Evolutionary conservation across 768 basidiomycete genomes (phyloP).

Genomic region (Auriscalpium vulgare): DNA sequence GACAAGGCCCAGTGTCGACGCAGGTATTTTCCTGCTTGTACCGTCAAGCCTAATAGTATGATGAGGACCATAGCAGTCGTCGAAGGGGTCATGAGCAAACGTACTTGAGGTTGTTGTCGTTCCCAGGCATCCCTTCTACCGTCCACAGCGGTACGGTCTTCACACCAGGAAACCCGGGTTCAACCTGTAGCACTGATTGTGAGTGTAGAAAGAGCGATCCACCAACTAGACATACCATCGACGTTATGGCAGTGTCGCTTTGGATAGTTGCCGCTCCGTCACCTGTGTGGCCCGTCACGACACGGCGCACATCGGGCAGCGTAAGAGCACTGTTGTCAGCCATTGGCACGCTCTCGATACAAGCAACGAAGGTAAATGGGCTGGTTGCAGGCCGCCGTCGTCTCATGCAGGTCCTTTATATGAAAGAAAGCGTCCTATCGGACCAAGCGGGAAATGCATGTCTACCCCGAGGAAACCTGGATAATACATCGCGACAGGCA

Average conservation of each 20-base stretch:
- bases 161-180: constrained; percentile 25
- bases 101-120: constrained; percentile 45
- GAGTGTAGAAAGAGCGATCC: neutral
- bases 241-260: constrained; percentile 24
- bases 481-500: too few species aligned
- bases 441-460: too few species aligned
- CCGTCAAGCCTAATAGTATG: constrained; percentile 39
- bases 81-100: neutral
- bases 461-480: too few species aligned
- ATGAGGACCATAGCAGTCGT: neutral
- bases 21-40: constrained; percentile 29
- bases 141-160: constrained; percentile 38
- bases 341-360: neutral
- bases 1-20: constrained; percentile 32
- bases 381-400: too few species aligned
- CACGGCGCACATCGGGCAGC: constrained; percentile 36
- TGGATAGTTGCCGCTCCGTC: constrained; percentile 35
- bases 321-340: neutral
- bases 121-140: constrained; percentile 42
- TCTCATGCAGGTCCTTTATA: too few species aligned
- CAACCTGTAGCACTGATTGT: constrained; percentile 13
- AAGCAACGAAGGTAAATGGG: too few species aligned
- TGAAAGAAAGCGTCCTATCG: too few species aligned
- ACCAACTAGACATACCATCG: constrained; percentile 15
- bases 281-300: constrained; percentile 42